These are phyloP conservation scores for Ganoderma resinaceum DNA, from an alignment of 1,284 basidiomycete genomes.

Conservation along the genomic window DNA sequence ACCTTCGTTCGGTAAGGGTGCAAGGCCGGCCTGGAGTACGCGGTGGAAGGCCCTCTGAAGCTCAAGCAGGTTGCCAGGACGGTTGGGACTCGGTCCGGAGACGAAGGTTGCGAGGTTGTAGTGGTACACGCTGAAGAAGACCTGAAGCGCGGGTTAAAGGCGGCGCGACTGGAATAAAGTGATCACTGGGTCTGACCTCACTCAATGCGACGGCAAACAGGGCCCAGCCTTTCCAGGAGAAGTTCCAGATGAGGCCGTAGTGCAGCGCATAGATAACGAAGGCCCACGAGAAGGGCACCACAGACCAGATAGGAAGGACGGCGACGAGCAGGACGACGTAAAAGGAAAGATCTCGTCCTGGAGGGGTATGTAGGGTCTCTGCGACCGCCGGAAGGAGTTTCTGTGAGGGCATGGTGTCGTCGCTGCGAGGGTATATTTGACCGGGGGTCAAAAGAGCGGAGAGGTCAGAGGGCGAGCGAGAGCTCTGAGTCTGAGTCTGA, in stretches of 20 bases:
- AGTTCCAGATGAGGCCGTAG: slow-evolving; percentile 52
- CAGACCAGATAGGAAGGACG: slow-evolving; percentile 75
- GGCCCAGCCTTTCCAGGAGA: slow-evolving; percentile 45
- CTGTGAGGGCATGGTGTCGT: slow-evolving; percentile 26
- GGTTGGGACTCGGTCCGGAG: slow-evolving; percentile 55
- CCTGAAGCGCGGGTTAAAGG: slow-evolving; percentile 47
- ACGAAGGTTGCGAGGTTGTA: slow-evolving; percentile 61
- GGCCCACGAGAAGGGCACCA: slow-evolving; percentile 74
- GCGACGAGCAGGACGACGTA: slow-evolving; percentile 64
- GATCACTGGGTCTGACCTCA: slow-evolving; percentile 55
- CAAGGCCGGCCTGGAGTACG: slow-evolving; percentile 70
- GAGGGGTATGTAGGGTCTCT: slow-evolving; percentile 39
- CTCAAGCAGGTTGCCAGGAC: slow-evolving; percentile 56
- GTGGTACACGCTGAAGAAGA: slow-evolving; percentile 82
- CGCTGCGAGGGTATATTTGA: slow-evolving; percentile 12
- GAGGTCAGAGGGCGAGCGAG: background rate
- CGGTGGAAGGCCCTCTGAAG: slow-evolving; percentile 66
- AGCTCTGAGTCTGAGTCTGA: background rate
- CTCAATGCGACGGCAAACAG: slow-evolving; percentile 58
- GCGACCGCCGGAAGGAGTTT: slow-evolving; percentile 37
- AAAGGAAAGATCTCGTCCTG: slow-evolving; percentile 55
- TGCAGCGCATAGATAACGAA: slow-evolving; percentile 66
- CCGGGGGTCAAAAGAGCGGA: slow-evolving; percentile 18
- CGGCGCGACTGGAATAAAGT: slow-evolving; percentile 10
- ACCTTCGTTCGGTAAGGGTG: slow-evolving; percentile 56